Base-by-base conservation (phyloP, 257 asterid species). In the Solanum corneliomulleri region DNA sequence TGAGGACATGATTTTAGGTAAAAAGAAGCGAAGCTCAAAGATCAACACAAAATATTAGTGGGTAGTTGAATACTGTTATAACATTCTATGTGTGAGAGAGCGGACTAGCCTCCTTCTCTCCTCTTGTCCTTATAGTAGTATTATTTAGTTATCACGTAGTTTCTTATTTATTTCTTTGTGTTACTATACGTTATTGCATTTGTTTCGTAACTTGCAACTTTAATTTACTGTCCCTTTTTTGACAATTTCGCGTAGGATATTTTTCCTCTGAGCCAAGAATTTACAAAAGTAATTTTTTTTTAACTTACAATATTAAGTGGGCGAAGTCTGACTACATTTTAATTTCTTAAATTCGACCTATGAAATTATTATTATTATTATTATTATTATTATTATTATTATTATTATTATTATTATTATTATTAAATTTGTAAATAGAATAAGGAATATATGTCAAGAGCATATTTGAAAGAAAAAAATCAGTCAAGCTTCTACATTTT, bases 211-310 rank as follows among this genome's bases (percentile, higher is more conserved):
- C 7, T 23, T 21, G 69, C 6, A 10, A 60, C 69, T 23, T 62
- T 23, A 16, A 16, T 52, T 52, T 52, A 15, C 2, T 23, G 31
- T 62, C 31, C 29, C 15, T 62, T 62, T 62, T 62, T 13, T 23
- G 11, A 60, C 1, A 11, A 62, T 62, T 10, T 10, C 3, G 3
- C 14, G 1, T 23, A 1, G 2, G 7, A 62, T 62, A 10, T 0
- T 62, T 62, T 62, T 23, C 1, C 2, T 60, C 11, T 60, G 13
- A 21, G 14, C 0, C 6, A 23, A 23, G 68, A 1, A 9, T 60
- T 1, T 60, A 21, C 1, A 6, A 21, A 60, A 60, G 4, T 0
- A 23, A 9, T 23, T 0, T 60, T 0, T 0, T 3, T 60, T 23
- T 9, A 60, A 21, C 14, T 60, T 21, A 23, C 14, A 60, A 18